A percentile compares a stretch with the other conserved stretches of the same genome.
Conservation (phyloP, 768 basidiomycete species). For the Imleria badia region DNA sequence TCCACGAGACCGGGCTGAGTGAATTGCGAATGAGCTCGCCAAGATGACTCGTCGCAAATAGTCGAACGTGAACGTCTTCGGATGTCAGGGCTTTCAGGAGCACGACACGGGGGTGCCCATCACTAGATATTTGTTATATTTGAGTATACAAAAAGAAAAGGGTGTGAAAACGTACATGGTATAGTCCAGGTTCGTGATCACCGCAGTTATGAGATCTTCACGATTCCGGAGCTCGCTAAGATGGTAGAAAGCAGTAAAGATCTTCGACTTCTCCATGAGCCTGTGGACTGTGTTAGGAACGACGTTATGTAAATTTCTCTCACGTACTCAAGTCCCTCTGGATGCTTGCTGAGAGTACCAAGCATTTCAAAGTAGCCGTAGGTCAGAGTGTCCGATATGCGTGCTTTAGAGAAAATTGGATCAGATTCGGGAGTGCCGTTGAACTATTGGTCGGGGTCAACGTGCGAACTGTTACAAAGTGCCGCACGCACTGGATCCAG, state of each 20-base stretch:
- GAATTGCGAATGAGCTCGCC: slow-evolving; percentile 74
- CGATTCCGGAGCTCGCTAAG: slow-evolving; percentile 86
- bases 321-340: slow-evolving; percentile 86
- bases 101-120: slow-evolving; percentile 92
- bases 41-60: slow-evolving; percentile 86
- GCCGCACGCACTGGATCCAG: slow-evolving; percentile 75
- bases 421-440: slow-evolving; percentile 72
- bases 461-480: background rate
- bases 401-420: slow-evolving; percentile 80
- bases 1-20: slow-evolving; percentile 75
- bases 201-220: slow-evolving; percentile 88
- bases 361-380: slow-evolving; percentile 96
- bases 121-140: slow-evolving; percentile 46
- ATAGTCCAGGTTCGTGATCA: slow-evolving; percentile 92
- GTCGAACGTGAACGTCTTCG: slow-evolving; percentile 84
- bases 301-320: background rate
- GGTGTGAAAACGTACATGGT: slow-evolving; percentile 57
- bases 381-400: slow-evolving; percentile 79
- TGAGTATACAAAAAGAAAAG: slow-evolving; percentile 1
- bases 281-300: slow-evolving; percentile 38
- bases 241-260: slow-evolving; percentile 96
- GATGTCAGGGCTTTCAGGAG: slow-evolving; percentile 94
- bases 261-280: slow-evolving; percentile 84
- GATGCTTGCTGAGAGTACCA: slow-evolving; percentile 83
- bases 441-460: slow-evolving; percentile 44